phyloP scores from a whole-genome alignment of 257 asterid genomes.

The Phtheirospermum japonicum region DNA sequence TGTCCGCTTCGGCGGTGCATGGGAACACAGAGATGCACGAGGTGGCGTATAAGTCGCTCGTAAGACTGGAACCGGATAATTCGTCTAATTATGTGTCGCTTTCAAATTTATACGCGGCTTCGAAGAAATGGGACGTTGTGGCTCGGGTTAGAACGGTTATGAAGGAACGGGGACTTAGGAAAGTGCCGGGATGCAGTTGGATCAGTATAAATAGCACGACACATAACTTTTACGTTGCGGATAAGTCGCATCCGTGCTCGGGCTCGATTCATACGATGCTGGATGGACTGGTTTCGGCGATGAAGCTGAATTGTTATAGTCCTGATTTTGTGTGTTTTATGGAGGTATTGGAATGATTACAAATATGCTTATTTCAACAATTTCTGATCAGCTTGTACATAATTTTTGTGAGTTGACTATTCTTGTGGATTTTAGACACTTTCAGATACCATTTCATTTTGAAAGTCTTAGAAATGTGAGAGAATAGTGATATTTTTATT shows the following conservation, averaged over 20 bases:
- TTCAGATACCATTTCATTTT: too few relatives aligned
- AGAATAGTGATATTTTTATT: too few relatives aligned
- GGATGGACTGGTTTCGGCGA: constrained; percentile 43
- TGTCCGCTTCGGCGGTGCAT: constrained; percentile 46
- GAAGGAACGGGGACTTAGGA: constrained; percentile 58
- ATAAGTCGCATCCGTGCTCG: constrained; percentile 50
- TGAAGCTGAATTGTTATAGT: constrained; percentile 38
- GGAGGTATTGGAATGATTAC: constrained; percentile 34
- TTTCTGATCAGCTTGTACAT: too few relatives aligned
- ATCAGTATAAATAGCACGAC: constrained; percentile 47
- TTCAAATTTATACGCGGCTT: constrained; percentile 59
- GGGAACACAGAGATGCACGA: constrained; percentile 51
- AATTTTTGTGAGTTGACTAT: not conserved
- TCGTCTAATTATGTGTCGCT: constrained; percentile 63
- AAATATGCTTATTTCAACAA: too few relatives aligned
- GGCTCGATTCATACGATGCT: constrained; percentile 43
- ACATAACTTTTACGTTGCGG: constrained; percentile 54
- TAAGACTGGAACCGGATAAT: constrained; percentile 55
- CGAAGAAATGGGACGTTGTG: constrained; percentile 58
- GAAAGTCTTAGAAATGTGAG: too few relatives aligned
- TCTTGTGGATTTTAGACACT: not conserved
- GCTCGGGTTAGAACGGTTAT: constrained; percentile 54
- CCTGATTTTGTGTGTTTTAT: constrained; percentile 37
- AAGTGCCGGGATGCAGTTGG: constrained; percentile 70
- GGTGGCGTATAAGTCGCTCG: constrained; percentile 50